Evolutionary conservation across 495 filamentous ascomycete species (phyloP).

Genomic region (Penicillium simplicissimum): DNA sequence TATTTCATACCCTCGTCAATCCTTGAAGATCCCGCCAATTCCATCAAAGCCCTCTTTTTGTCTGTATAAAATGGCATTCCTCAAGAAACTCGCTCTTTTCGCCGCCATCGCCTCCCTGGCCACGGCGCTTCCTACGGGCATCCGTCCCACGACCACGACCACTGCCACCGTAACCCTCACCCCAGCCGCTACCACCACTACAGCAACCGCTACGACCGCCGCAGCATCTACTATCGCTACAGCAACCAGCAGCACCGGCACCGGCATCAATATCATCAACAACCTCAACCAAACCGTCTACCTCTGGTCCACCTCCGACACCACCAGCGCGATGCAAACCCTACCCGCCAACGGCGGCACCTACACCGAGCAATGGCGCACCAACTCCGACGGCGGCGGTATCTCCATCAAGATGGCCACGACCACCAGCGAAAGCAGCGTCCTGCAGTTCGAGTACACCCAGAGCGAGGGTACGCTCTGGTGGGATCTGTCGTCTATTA

Average conservation of each 20-base stretch:
- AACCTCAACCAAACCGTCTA: conserved; percentile 37
- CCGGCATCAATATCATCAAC: conserved; percentile 37
- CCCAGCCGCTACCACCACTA: neutral
- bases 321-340: conserved; percentile 27
- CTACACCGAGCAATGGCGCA: conserved; percentile 35
- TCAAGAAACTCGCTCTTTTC: conserved; percentile 18
- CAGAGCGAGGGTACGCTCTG: conserved; percentile 37
- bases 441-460: conserved; percentile 52
- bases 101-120: conserved; percentile 21
- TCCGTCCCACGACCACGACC: conserved; percentile 4
- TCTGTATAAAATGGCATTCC: conserved; percentile 23
- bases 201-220: neutral
- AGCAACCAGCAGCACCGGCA: conserved; percentile 22
- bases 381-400: conserved; percentile 40
- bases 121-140: conserved; percentile 11
- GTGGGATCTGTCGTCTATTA: conserved; percentile 49
- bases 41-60: neutral
- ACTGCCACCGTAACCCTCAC: conserved; percentile 1
- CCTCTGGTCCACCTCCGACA: conserved; percentile 37
- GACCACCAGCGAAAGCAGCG: conserved; percentile 21
- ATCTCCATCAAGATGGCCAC: conserved; percentile 48
- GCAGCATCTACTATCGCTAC: conserved; percentile 11
- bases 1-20: neutral
- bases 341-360: conserved; percentile 28
- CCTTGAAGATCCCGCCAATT: neutral